Evolutionary conservation across 352 stramenopile genomes (phyloP).

Genomic region (Halophytophthora polymorphica): DNA sequence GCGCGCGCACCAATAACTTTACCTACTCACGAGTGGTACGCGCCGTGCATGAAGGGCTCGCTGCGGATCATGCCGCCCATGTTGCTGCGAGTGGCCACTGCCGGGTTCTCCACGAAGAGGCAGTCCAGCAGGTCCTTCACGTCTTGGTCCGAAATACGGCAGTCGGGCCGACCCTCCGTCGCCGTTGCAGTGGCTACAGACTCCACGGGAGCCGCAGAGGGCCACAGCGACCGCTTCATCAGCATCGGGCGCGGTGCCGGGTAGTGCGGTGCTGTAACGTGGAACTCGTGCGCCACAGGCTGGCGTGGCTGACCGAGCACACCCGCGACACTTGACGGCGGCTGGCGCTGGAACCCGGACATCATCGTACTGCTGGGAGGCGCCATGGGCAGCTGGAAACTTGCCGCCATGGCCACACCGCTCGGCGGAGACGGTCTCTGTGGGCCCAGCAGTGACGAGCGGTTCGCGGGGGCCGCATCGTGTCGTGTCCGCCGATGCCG

Average conservation of each 20-base stretch:
- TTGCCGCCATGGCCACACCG: slow-evolving; percentile 15
- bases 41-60: slow-evolving; percentile 24
- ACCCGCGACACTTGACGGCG: no score
- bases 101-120: slow-evolving; percentile 31
- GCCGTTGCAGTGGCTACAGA: no score
- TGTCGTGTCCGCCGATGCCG: slow-evolving; percentile 54
- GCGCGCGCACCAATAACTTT: no score
- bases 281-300: slow-evolving; percentile 13
- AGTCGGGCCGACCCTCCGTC: slow-evolving; percentile 9
- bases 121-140: slow-evolving; percentile 39
- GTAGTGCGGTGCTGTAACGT: slow-evolving; percentile 15
- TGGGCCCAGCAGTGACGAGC: slow-evolving; percentile 1
- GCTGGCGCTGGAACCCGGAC: no score
- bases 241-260: slow-evolving; percentile 23
- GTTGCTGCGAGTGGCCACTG: slow-evolving; percentile 16
- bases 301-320: slow-evolving; percentile 18
- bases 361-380: no score
- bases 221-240: slow-evolving; percentile 21
- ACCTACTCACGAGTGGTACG: slow-evolving; percentile 27
- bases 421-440: slow-evolving; percentile 16
- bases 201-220: slow-evolving; percentile 10
- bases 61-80: slow-evolving; percentile 28
- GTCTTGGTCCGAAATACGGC: slow-evolving; percentile 36
- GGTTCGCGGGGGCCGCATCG: slow-evolving; percentile 14
- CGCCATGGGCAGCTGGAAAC: no score